Evolutionary conservation across 1,284 basidiomycete genomes (phyloP), one percentile per base, ranked within the genome.

Genomic region (Ceraceosorus guamensis): DNA sequence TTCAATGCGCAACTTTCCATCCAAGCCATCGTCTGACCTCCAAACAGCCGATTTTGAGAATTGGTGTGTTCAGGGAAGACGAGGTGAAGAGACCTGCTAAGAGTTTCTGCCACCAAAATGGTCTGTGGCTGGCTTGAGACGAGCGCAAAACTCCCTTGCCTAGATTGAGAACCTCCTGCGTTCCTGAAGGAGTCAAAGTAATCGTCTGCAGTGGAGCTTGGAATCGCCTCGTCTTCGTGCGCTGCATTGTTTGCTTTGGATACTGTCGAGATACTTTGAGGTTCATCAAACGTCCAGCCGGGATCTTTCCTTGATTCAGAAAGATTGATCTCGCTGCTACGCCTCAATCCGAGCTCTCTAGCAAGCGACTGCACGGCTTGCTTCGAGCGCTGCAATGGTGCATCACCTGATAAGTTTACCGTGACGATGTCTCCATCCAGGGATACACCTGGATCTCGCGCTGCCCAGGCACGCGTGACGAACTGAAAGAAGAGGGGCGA

Each of bases 21-120:
- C 68, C 68, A 71, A 45, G 61, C 65, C 63, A 69, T 69, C 48
- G 69, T 56, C 52, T 71, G 67, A 0, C 68, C 68, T 34, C 68
- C 68, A 30, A 71, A 71, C 2, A 71, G 55, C 10, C 68, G 63
- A 1, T 56, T 55, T 10, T 62, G 58, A 1, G 60, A 63, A 35
- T 71, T 71, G 37, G 65, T 61, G 52, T 71, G 68, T 50, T 71
- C 65, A n/a, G 37, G 37, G 37, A 41, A 41, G 37, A 41, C 37
- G 8, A 41, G 37, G 37, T 41, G 37, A 8, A 41, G 37, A 8
- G 37, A 41, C n/a, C 37, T 8, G n/a, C 37, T 41, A n/a, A 41
- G 37, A 8, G 37, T 41, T n/a, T 41, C n/a, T n/a, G n/a, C n/a
- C n/a, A n/a, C n/a, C n/a, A n/a, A n/a, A n/a, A n/a, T n/a, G n/a